phyloP scores from a whole-genome alignment of 192 early-diverging fungal species.

The Diversispora epigaea region DNA sequence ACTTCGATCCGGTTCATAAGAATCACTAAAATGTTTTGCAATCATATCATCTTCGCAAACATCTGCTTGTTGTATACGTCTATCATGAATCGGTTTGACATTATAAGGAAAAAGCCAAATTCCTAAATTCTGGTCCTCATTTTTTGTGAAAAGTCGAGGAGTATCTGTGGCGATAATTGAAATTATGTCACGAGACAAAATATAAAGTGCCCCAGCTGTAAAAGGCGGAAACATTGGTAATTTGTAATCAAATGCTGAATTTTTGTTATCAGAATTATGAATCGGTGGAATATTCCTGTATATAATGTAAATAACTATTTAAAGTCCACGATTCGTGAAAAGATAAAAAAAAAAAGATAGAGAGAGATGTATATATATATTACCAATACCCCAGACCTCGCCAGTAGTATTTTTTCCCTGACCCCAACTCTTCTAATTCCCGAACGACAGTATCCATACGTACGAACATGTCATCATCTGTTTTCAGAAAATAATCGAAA shows the following conservation, averaged over 20 bases:
- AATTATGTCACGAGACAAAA: slow-evolving; percentile 58
- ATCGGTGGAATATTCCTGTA: slow-evolving; percentile 60
- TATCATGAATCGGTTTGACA: slow-evolving; percentile 57
- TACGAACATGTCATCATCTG: slow-evolving; percentile 63
- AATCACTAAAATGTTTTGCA: slow-evolving; percentile 58
- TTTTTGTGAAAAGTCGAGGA: slow-evolving; percentile 54
- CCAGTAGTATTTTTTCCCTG: slow-evolving; percentile 52
- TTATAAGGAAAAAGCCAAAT: slow-evolving; percentile 63
- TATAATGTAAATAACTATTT: background rate
- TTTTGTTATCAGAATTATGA: slow-evolving; percentile 53
- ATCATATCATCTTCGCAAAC: slow-evolving; percentile 66
- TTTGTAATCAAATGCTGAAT: slow-evolving; percentile 47
- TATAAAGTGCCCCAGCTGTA: slow-evolving; percentile 61
- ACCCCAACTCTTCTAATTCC: slow-evolving; percentile 48
- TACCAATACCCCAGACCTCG: slow-evolving; percentile 59
- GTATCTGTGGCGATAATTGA: slow-evolving; percentile 50
- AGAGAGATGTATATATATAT: background rate
- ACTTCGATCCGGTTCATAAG: slow-evolving; percentile 40
- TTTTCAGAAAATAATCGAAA: slow-evolving; percentile 60
- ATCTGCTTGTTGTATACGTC: slow-evolving; percentile 59
- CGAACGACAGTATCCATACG: slow-evolving; percentile 54
- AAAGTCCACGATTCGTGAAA: background rate
- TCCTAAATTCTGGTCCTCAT: slow-evolving; percentile 62
- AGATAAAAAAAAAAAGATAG: background rate
- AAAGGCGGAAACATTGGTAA: slow-evolving; percentile 61